phyloP scores from a whole-genome alignment of 192 early-diverging fungal species.

The Coemansia sp. region DNA sequence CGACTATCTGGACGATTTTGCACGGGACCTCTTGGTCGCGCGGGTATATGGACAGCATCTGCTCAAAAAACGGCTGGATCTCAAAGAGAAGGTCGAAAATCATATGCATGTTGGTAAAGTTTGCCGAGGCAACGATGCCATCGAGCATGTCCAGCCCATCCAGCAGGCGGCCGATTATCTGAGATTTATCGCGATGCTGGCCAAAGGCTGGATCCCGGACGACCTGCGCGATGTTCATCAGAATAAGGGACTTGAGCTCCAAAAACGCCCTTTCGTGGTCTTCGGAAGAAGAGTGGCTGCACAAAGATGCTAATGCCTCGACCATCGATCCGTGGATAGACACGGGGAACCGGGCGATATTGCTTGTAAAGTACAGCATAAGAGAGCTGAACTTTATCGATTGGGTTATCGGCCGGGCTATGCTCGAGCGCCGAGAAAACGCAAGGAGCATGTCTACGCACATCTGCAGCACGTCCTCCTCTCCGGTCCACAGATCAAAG shows the following conservation, averaged over 20 bases:
- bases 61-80: slow-evolving; percentile 32
- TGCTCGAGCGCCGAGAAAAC: slow-evolving; percentile 31
- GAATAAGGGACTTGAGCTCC: slow-evolving; percentile 32
- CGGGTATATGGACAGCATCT: slow-evolving; percentile 25
- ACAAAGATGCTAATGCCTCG: slow-evolving; percentile 37
- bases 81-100: slow-evolving; percentile 44
- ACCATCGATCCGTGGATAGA: slow-evolving; percentile 44
- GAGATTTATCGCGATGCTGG: slow-evolving; percentile 22
- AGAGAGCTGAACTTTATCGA: slow-evolving; percentile 31
- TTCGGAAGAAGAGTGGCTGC: slow-evolving; percentile 28
- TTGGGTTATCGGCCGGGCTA: slow-evolving; percentile 32
- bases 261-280: slow-evolving; percentile 32
- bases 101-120: slow-evolving; percentile 44
- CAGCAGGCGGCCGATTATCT: slow-evolving; percentile 22
- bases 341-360: slow-evolving; percentile 41
- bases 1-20: slow-evolving; percentile 34
- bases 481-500: slow-evolving; percentile 44
- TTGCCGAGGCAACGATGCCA: slow-evolving; percentile 45
- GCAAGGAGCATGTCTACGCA: slow-evolving; percentile 37
- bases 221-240: slow-evolving; percentile 17
- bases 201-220: slow-evolving; percentile 7
- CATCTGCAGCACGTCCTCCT: slow-evolving; percentile 48
- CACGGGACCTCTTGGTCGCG: slow-evolving; percentile 27
- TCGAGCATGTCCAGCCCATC: slow-evolving; percentile 54
- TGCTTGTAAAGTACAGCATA: slow-evolving; percentile 34